These are phyloP conservation scores for Leptographium lundbergii DNA, from an alignment of 2,329 filamentous ascomycete species.

Conservation along the genomic window DNA sequence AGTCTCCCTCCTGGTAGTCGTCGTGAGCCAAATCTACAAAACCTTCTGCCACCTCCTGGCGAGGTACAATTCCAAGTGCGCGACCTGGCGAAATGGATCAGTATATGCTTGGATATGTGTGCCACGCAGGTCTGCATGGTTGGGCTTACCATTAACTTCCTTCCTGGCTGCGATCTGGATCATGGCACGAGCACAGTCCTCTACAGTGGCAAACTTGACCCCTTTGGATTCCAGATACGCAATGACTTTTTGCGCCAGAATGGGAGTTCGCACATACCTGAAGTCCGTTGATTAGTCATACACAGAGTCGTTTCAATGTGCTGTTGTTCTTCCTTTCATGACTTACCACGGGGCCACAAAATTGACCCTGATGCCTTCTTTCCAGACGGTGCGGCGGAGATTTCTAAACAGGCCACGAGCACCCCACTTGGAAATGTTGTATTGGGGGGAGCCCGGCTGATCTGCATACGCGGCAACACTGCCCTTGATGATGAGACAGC, in stretches of 20 bases:
- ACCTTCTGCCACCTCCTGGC: slow-evolving; percentile 4
- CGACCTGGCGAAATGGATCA: neutral
- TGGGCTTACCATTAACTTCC: slow-evolving; percentile 2
- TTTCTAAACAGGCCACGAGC: slow-evolving; percentile 28
- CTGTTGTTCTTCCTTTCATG: neutral
- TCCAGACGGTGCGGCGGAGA: slow-evolving; percentile 22
- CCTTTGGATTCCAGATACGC: slow-evolving; percentile 1
- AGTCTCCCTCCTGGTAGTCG: slow-evolving; percentile 6
- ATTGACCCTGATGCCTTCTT: slow-evolving; percentile 32
- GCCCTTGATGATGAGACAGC: slow-evolving; percentile 35
- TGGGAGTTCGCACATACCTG: slow-evolving; percentile 6
- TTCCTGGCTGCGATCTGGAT: neutral
- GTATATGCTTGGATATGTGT: neutral
- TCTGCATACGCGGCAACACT: slow-evolving; percentile 36
- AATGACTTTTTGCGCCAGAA: slow-evolving; percentile 2
- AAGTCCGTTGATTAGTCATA: neutral
- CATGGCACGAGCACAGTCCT: slow-evolving; percentile 4
- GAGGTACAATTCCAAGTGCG: slow-evolving; percentile 4
- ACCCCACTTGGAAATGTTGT: slow-evolving; percentile 32
- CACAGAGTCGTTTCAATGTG: neutral
- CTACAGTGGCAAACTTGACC: slow-evolving; percentile 7
- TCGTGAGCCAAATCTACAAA: slow-evolving; percentile 4
- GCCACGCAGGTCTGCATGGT: neutral
- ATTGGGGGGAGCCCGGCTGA: slow-evolving; percentile 26
- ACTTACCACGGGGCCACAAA: slow-evolving; percentile 30